Evolutionary conservation across 306 rosid species (phyloP).

Genomic region (Fagus sylvatica): DNA sequence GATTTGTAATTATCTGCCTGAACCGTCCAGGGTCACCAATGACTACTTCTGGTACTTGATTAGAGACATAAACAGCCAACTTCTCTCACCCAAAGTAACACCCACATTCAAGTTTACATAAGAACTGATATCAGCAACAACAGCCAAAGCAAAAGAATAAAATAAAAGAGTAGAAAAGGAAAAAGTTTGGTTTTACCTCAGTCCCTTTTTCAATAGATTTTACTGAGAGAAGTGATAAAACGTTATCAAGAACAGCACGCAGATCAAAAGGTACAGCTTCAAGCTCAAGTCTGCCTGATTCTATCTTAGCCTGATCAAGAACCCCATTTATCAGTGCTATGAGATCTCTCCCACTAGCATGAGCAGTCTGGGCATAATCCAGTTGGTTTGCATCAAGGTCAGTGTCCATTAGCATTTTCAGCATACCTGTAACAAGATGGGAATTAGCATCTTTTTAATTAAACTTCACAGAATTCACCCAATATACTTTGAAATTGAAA

Average conservation of each 20-base stretch:
- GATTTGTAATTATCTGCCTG: conserved; percentile 84
- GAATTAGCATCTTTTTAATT: conserved; percentile 21
- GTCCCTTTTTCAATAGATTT: conserved; percentile 73
- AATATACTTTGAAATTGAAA: conserved; percentile 18
- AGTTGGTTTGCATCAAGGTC: conserved; percentile 76
- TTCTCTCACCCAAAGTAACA: conserved; percentile 47
- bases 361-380: conserved; percentile 85
- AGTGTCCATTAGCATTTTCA: conserved; percentile 96
- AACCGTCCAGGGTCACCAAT: conserved; percentile 91
- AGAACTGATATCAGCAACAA: conserved; percentile 21
- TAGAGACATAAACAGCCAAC: conserved; percentile 91
- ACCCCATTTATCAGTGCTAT: conserved; percentile 91
- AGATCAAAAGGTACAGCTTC: conserved; percentile 82
- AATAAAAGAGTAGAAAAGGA: conserved; percentile 11
- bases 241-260: conserved; percentile 75
- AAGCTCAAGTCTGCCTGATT: conserved; percentile 92
- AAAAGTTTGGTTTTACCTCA: conserved; percentile 56
- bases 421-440: conserved; percentile 69
- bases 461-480: conserved; percentile 9
- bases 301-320: conserved; percentile 96
- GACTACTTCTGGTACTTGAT: conserved; percentile 68
- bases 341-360: conserved; percentile 78
- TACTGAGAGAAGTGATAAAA: conserved; percentile 65
- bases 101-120: conserved; percentile 22
- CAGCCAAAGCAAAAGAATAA: conserved; percentile 13